These are phyloP conservation scores for Phytophthora pseudosyringae DNA, from an alignment of 352 stramenopile species.

Conservation along the genomic window DNA sequence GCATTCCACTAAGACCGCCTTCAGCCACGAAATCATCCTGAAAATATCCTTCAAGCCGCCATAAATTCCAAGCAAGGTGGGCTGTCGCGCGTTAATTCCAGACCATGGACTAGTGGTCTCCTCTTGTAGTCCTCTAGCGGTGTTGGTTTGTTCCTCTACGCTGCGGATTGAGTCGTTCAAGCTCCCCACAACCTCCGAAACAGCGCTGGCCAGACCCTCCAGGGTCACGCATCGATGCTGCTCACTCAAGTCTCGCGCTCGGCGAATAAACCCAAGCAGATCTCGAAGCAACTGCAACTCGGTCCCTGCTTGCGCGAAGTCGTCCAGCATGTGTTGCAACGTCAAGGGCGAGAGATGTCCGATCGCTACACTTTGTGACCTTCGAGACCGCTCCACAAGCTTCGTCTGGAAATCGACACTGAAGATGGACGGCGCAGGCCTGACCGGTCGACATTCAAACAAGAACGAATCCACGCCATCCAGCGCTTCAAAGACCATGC, in stretches of 20 bases:
- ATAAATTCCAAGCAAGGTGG: slow-evolving; percentile 54
- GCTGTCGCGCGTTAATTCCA: slow-evolving; percentile 29
- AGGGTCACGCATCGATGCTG: slow-evolving; percentile 41
- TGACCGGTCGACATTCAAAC: slow-evolving; percentile 44
- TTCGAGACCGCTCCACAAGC: slow-evolving; percentile 31
- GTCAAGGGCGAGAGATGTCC: slow-evolving; percentile 59
- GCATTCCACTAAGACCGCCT: slow-evolving; percentile 34
- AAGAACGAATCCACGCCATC: slow-evolving; percentile 55
- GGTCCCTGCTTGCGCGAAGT: slow-evolving; percentile 42
- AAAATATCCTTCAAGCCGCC: slow-evolving; percentile 56
- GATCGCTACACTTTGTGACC: slow-evolving; percentile 36
- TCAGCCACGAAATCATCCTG: slow-evolving; percentile 52
- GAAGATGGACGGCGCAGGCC: slow-evolving; percentile 34
- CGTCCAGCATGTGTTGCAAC: slow-evolving; percentile 40
- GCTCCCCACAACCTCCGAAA: slow-evolving; percentile 36
- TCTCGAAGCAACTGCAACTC: slow-evolving; percentile 66
- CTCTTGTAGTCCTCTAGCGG: not conserved
- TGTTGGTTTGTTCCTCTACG: slow-evolving; percentile 30
- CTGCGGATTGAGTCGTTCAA: slow-evolving; percentile 35
- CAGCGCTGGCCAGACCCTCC: slow-evolving; percentile 59
- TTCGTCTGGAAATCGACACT: slow-evolving; percentile 41
- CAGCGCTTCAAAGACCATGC: slow-evolving; percentile 64
- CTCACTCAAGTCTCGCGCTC: slow-evolving; percentile 14
- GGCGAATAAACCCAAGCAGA: slow-evolving; percentile 35
- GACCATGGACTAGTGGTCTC: slow-evolving; percentile 33